A percentile compares a stretch with the other conserved stretches of the same genome.
Evolutionary conservation across 352 stramenopile species (phyloP).

Genomic region (Pythium volutum): DNA sequence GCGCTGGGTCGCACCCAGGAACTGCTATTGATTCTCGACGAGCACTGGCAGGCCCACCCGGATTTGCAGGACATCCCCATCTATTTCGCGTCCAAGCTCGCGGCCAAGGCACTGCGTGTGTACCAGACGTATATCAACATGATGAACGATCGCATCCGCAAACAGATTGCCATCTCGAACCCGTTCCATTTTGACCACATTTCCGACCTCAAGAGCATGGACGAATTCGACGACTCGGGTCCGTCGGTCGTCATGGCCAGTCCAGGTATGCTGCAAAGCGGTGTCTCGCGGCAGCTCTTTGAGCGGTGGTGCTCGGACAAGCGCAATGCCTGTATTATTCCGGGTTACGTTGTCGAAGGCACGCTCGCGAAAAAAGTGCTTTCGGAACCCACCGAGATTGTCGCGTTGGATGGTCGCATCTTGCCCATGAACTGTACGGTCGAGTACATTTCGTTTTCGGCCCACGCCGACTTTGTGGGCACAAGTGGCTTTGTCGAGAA

Average conservation of each 20-base stretch:
- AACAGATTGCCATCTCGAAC: conserved; percentile 98
- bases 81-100: conserved; percentile 98
- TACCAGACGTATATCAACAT: conserved; percentile 99
- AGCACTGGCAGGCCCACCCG: conserved; percentile 96
- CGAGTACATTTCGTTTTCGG: conserved; percentile 98
- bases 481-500: conserved; percentile 96
- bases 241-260: conserved; percentile 98
- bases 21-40: conserved; percentile 98
- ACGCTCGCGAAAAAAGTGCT: conserved; percentile 98
- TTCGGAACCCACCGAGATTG: conserved; percentile 94
- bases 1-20: conserved; percentile 98
- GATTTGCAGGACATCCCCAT: conserved; percentile 97
- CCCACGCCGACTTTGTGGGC: conserved; percentile 97
- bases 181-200: conserved; percentile 98
- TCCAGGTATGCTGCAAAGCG: conserved; percentile 98
- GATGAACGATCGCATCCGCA: conserved; percentile 98
- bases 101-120: conserved; percentile 94
- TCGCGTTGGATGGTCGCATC: conserved; percentile 91
- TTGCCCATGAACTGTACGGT: conserved; percentile 95
- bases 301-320: conserved; percentile 97
- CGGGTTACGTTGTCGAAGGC: conserved; percentile 98
- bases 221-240: conserved; percentile 97
- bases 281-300: conserved; percentile 97
- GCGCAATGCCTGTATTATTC: conserved; percentile 98
- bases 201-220: conserved; percentile 95